Conservation (phyloP, 768 basidiomycete species). For the Lentinula edodes region DNA sequence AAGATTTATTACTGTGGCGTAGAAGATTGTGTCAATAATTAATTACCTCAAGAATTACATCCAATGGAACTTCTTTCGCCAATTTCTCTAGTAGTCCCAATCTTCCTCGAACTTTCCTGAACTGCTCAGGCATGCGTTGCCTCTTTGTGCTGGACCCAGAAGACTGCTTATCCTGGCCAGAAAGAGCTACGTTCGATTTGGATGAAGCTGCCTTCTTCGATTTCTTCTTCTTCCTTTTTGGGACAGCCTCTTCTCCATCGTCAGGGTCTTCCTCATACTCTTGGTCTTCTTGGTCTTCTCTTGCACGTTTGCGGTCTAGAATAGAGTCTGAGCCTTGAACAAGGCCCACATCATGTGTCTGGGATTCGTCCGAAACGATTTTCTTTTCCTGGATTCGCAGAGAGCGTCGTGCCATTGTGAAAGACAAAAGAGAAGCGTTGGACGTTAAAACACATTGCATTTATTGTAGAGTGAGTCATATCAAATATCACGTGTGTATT, state of each 20-base stretch:
- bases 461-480: no score
- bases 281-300: neutral
- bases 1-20: neutral
- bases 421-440: neutral
- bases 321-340: no score
- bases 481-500: neutral
- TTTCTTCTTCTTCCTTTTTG: neutral
- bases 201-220: neutral
- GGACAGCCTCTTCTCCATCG: neutral
- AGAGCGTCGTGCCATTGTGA: neutral
- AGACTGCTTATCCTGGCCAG: neutral
- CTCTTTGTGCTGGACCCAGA: neutral
- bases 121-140: constrained; percentile 1
- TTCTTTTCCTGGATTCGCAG: neutral
- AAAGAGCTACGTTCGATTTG: neutral
- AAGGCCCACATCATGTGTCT: neutral
- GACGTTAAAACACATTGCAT: neutral
- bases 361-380: no score
- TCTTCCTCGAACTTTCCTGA: constrained; percentile 2
- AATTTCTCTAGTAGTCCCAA: neutral
- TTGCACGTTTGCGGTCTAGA: neutral
- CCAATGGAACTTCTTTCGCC: constrained; percentile 3
- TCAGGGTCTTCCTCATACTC: neutral
- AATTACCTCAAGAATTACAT: constrained; percentile 3
- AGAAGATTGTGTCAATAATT: neutral